These are phyloP conservation scores for Aquilaria agallochum DNA, from an alignment of 441 rosid genomes.

Conservation along the genomic window DNA sequence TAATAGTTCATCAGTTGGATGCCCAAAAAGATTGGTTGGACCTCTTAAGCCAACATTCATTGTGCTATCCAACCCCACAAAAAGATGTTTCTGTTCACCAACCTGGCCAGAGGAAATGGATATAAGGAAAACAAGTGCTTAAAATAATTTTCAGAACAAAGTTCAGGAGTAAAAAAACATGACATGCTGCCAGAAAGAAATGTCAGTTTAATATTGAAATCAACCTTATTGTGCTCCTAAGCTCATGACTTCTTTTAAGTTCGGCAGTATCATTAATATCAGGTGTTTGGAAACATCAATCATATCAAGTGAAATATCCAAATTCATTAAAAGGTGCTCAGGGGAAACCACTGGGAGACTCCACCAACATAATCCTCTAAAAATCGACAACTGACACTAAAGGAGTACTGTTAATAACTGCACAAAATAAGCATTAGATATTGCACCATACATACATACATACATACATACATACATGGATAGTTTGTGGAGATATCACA, in stretches of 20 bases:
- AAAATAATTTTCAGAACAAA: neutral
- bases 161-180: neutral
- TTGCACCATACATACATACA: neutral
- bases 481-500: slow-evolving; percentile 5
- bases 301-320: slow-evolving; percentile 1
- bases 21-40: slow-evolving; percentile 92
- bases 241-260: neutral
- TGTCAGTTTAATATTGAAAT: too few relatives aligned
- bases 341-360: neutral
- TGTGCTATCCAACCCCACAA: slow-evolving; percentile 87
- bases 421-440: neutral
- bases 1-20: slow-evolving; percentile 78
- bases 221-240: neutral
- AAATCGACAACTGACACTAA: too few relatives aligned
- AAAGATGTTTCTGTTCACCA: slow-evolving; percentile 56
- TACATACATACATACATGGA: neutral
- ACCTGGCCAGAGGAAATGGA: slow-evolving; percentile 38
- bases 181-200: too few relatives aligned
- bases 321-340: slow-evolving; percentile 3
- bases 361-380: too few relatives aligned
- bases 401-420: neutral
- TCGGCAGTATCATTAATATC: neutral
- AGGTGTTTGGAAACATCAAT: slow-evolving; percentile 2
- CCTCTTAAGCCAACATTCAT: slow-evolving; percentile 76
- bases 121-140: slow-evolving; percentile 3